These are phyloP conservation scores for Penstemon newberryi DNA, from an alignment of 257 asterid genomes.

Conservation along the genomic window DNA sequence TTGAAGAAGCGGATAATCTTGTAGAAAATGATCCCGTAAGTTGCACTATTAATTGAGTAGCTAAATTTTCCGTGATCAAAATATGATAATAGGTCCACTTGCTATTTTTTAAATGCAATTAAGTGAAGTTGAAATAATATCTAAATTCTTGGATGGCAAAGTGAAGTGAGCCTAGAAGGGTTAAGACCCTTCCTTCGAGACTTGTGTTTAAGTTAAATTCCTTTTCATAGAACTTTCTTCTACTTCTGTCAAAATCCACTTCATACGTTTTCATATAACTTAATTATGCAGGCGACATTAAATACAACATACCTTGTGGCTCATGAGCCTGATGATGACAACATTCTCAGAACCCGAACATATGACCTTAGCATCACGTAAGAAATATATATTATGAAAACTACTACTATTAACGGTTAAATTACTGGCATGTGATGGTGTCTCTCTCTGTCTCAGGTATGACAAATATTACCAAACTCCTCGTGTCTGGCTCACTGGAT, in stretches of 20 bases:
- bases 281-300: constrained; percentile 68
- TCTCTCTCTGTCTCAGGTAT: constrained; percentile 54
- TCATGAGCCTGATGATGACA: constrained; percentile 93
- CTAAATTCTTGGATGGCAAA: not conserved
- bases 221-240: too few species aligned
- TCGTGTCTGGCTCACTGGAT: constrained; percentile 99
- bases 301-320: constrained; percentile 74
- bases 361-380: constrained; percentile 98
- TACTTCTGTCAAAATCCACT: too few species aligned
- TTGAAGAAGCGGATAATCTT: constrained; percentile 79
- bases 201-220: too few species aligned
- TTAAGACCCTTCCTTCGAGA: too few species aligned
- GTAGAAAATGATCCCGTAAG: constrained; percentile 88
- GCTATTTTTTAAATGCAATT: not conserved
- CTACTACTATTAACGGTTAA: not conserved
- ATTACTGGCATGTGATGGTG: constrained; percentile 23
- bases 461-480: constrained; percentile 99
- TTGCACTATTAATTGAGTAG: not conserved
- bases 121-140: not conserved
- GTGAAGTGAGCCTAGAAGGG: too few species aligned
- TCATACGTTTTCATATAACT: too few species aligned
- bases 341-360: constrained; percentile 88
- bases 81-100: not conserved
- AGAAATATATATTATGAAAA: constrained; percentile 33
- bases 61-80: not conserved